A percentile compares a stretch with the other conserved stretches of the same genome.
Conservation (phyloP, 345 rosid genomes). For the Adansonia digitata region DNA sequence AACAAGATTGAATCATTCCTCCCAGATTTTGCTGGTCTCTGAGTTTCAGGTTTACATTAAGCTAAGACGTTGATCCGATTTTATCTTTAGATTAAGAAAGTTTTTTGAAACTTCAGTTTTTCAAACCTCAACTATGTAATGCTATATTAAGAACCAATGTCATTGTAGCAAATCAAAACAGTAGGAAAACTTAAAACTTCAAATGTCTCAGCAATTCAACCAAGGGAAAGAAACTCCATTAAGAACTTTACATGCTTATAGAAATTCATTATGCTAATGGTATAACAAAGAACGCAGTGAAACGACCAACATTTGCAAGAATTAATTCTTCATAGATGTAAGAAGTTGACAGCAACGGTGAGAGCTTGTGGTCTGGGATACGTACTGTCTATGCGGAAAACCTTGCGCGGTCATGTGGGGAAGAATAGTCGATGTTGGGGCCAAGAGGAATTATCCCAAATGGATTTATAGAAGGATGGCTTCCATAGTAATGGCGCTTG, state of each 20-base stretch:
- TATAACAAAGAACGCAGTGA: not conserved
- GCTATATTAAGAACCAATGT: too few relatives aligned
- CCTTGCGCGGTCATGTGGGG: slow-evolving; percentile 53
- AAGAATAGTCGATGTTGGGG: slow-evolving; percentile 52
- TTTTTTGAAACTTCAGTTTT: too few relatives aligned
- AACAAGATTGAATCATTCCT: not conserved
- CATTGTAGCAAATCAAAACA: too few relatives aligned
- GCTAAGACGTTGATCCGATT: not conserved
- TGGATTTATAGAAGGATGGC: slow-evolving; percentile 67
- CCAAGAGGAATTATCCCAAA: slow-evolving; percentile 62
- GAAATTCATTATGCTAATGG: not conserved
- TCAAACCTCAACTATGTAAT: too few relatives aligned
- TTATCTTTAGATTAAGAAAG: too few relatives aligned
- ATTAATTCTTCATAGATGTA: not conserved
- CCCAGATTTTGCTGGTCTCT: too few relatives aligned
- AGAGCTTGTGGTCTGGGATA: not conserved
- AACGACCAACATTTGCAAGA: not conserved
- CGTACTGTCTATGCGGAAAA: slow-evolving; percentile 27
- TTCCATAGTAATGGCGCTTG: slow-evolving; percentile 71
- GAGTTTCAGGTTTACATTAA: too few relatives aligned
- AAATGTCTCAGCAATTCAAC: not conserved
- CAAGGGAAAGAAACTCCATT: not conserved
- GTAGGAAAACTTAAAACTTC: not conserved
- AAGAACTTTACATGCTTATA: too few relatives aligned
- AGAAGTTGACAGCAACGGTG: not conserved